Percentiles rank a stretch among this genome's conserved stretches.
phyloP scores from a whole-genome alignment of 225 moss, liverwort and hornwort genomes.

The Lunularia cruciata region DNA sequence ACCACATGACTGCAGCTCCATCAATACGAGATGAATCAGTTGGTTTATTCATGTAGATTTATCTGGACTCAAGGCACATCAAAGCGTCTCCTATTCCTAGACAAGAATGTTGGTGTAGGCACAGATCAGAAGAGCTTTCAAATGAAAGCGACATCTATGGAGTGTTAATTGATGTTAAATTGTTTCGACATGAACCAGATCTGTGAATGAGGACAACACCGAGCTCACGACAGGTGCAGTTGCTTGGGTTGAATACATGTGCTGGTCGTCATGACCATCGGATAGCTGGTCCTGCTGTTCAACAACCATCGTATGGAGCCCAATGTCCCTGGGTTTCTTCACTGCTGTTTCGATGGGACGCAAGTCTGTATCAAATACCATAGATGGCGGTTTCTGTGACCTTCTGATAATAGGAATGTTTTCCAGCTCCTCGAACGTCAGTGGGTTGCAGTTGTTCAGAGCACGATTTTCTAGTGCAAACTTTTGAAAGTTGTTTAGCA shows the following conservation, averaged over 20 bases:
- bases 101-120: too few relatives aligned
- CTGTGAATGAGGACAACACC: constrained; percentile 51
- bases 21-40: too few relatives aligned
- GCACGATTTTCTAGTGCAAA: constrained; percentile 42
- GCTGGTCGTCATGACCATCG: constrained; percentile 46
- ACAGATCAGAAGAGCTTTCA: not conserved
- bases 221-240: constrained; percentile 49
- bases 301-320: constrained; percentile 54
- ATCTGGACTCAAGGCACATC: too few relatives aligned
- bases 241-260: constrained; percentile 65
- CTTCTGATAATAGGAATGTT: constrained; percentile 33
- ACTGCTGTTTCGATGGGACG: not conserved
- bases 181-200: constrained; percentile 28
- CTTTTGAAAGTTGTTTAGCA: constrained; percentile 65
- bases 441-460: constrained; percentile 11
- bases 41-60: too few relatives aligned
- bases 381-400: constrained; percentile 25
- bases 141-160: not conserved
- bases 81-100: too few relatives aligned
- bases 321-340: constrained; percentile 40
- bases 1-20: constrained; percentile 26
- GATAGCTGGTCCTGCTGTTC: constrained; percentile 38
- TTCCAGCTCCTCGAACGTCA: constrained; percentile 37
- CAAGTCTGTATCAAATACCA: constrained; percentile 20
- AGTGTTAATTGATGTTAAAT: not conserved